Evolutionary conservation across 2,329 filamentous ascomycete species (phyloP).

Genomic region (Cordyceps cicadae): DNA sequence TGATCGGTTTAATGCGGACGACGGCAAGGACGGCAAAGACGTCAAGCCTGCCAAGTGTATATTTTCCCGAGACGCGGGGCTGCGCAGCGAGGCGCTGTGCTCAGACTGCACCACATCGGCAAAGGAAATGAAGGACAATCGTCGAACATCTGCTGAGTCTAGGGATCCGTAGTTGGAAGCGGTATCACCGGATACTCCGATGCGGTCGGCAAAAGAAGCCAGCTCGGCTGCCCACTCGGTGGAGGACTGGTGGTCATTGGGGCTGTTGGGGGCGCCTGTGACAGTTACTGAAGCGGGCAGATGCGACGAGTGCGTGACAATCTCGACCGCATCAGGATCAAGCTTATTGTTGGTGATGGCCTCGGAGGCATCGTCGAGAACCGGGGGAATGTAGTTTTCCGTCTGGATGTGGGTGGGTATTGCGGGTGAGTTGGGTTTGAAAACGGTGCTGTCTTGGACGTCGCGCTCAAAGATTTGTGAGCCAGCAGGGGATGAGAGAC

Average conservation of each 20-base stretch:
- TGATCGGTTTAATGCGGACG: conserved; percentile 52
- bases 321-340: conserved; percentile 84
- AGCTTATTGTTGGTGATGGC: conserved; percentile 83
- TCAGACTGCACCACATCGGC: conserved; percentile 88
- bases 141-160: conserved; percentile 66
- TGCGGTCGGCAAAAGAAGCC: conserved; percentile 42
- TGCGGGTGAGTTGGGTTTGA: conserved; percentile 68
- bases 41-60: conserved; percentile 61
- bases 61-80: conserved; percentile 54
- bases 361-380: conserved; percentile 82
- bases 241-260: conserved; percentile 31
- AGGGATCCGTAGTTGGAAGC: conserved; percentile 70
- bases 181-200: conserved; percentile 43
- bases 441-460: conserved; percentile 68
- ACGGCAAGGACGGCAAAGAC: conserved; percentile 50
- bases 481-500: conserved; percentile 67
- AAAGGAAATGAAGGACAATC: conserved; percentile 92
- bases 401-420: conserved; percentile 90
- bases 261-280: conserved; percentile 35
- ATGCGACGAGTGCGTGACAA: conserved; percentile 78
- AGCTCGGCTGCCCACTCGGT: conserved; percentile 52
- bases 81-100: conserved; percentile 51
- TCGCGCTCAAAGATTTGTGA: conserved; percentile 89
- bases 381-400: conserved; percentile 87
- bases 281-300: conserved; percentile 68